phyloP scores from a whole-genome alignment of 1,139 yeast species.

The Nadsonia commutata region DNA sequence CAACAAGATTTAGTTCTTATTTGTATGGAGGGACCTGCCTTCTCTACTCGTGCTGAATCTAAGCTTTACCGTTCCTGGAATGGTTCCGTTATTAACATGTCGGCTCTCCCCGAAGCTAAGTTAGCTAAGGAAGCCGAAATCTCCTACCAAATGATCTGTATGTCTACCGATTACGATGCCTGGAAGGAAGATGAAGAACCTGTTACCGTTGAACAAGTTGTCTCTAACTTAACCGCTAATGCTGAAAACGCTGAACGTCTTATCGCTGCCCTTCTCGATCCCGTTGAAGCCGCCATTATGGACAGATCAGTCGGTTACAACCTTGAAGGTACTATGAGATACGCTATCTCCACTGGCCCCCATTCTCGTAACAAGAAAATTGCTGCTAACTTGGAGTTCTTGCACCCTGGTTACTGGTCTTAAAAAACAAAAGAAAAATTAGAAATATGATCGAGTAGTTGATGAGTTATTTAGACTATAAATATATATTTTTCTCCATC shows the following conservation, averaged over 20 bases:
- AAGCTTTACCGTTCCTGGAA: slow-evolving; percentile 79
- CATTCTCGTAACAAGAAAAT: slow-evolving; percentile 59
- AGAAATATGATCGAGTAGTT: no score
- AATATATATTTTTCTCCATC: no score
- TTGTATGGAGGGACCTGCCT: slow-evolving; percentile 99
- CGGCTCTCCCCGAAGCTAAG: slow-evolving; percentile 89
- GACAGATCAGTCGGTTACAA: slow-evolving; percentile 53
- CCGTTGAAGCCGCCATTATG: slow-evolving; percentile 46
- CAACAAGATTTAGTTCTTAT: slow-evolving; percentile 60
- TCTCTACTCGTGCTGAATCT: slow-evolving; percentile 95
- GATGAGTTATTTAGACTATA: no score
- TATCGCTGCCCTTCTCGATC: slow-evolving; percentile 54
- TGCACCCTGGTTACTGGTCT: slow-evolving; percentile 87
- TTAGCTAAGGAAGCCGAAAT: slow-evolving; percentile 95
- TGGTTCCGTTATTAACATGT: slow-evolving; percentile 92
- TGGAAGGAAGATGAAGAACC: slow-evolving; percentile 95
- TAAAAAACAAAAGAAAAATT: no score
- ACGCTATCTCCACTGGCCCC: slow-evolving; percentile 67
- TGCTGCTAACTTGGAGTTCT: slow-evolving; percentile 63
- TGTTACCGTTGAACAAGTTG: slow-evolving; percentile 92
- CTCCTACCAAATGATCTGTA: slow-evolving; percentile 93
- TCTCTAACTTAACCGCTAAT: slow-evolving; percentile 79
- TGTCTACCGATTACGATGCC: slow-evolving; percentile 97
- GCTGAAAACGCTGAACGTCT: slow-evolving; percentile 70
- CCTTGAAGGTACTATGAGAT: slow-evolving; percentile 64